phyloP scores from a whole-genome alignment of 2,329 filamentous ascomycete genomes.

The Xylariaceae sp. region DNA sequence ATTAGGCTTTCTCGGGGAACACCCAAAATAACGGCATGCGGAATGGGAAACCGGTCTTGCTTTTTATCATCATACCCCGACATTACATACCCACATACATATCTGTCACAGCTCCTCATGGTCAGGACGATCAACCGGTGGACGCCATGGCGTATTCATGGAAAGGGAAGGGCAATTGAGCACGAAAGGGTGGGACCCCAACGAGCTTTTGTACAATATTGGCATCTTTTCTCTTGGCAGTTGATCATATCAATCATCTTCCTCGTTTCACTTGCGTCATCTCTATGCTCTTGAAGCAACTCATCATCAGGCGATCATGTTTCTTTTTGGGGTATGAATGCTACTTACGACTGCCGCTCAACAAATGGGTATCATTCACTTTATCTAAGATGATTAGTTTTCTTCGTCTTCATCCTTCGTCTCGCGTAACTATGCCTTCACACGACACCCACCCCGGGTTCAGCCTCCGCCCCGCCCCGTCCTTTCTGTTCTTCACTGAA shows the following conservation, averaged over 20 bases:
- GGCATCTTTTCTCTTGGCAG: too few relatives aligned
- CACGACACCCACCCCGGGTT: not conserved
- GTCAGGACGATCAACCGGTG: too few relatives aligned
- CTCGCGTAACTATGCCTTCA: not conserved
- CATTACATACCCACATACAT: too few relatives aligned
- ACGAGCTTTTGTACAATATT: too few relatives aligned
- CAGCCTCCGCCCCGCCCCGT: not conserved
- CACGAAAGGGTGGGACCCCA: too few relatives aligned
- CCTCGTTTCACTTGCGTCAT: not conserved
- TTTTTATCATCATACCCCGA: not conserved
- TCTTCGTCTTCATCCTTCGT: not conserved
- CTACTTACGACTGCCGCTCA: conserved; percentile 5
- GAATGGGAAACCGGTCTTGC: not conserved
- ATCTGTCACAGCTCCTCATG: too few relatives aligned
- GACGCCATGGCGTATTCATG: too few relatives aligned
- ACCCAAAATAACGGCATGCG: too few relatives aligned
- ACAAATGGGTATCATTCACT: conserved; percentile 31
- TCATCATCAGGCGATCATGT: not conserved
- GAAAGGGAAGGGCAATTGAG: too few relatives aligned
- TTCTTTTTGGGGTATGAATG: not conserved
- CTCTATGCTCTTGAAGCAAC: not conserved
- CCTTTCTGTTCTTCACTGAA: not conserved
- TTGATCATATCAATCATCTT: not conserved
- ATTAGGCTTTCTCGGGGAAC: too few relatives aligned
- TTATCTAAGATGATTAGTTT: conserved; percentile 24